Evolutionary conservation across 371 early-diverging fungal species (phyloP).

Genomic region (Cokeromyces recurvatus): DNA sequence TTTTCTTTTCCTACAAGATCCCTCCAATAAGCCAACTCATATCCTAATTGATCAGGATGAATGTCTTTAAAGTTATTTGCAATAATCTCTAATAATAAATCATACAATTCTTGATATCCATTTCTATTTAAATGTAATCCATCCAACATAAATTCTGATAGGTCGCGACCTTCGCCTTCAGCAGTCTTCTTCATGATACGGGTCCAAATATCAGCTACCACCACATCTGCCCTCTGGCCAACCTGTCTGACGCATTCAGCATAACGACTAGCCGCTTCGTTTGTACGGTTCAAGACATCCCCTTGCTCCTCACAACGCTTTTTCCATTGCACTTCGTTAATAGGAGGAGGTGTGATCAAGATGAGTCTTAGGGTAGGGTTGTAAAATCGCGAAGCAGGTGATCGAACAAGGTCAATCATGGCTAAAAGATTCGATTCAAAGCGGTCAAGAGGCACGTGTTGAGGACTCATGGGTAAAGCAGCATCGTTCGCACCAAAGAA

Average conservation of each 20-base stretch:
- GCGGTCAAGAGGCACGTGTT: constrained; percentile 63
- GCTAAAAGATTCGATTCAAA: constrained; percentile 54
- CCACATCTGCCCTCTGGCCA: constrained; percentile 38
- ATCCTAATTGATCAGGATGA: constrained; percentile 30
- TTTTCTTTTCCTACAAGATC: constrained; percentile 18
- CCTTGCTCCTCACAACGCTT: constrained; percentile 33
- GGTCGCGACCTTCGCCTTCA: constrained; percentile 2
- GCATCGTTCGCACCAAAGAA: constrained; percentile 89
- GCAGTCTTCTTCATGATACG: constrained; percentile 29
- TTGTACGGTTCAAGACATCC: constrained; percentile 39
- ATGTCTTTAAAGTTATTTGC: constrained; percentile 27
- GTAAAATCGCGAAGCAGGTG: constrained; percentile 47
- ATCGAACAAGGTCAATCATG: constrained; percentile 50
- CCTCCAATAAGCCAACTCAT: constrained; percentile 31
- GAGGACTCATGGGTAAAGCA: constrained; percentile 39
- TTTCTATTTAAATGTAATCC: constrained; percentile 60
- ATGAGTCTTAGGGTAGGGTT: constrained; percentile 58
- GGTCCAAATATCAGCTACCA: constrained; percentile 59
- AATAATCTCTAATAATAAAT: constrained; percentile 30
- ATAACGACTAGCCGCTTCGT: constrained; percentile 46
- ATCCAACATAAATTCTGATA: constrained; percentile 50
- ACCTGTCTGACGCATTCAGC: constrained; percentile 53
- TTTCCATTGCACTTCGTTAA: constrained; percentile 58
- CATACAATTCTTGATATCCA: constrained; percentile 48
- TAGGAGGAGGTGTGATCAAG: constrained; percentile 74